A percentile compares a stretch with the other conserved stretches of the same genome.
Evolutionary conservation across 148 eudicot genomes (phyloP).

Genomic region (Silene uniflora): DNA sequence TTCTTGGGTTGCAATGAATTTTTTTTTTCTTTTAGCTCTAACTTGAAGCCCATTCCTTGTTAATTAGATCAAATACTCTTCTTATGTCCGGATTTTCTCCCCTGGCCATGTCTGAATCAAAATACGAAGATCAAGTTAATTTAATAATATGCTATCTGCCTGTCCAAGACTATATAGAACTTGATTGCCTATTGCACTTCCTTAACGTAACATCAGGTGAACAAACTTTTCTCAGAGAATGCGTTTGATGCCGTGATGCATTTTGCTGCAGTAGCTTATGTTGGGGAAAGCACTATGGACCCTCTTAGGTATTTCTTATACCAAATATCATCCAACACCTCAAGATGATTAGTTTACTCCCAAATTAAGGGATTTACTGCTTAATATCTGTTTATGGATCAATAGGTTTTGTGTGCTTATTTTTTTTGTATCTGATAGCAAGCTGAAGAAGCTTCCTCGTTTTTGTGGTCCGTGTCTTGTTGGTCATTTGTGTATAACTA

Average conservation of each 20-base stretch:
- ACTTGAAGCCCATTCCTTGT: too few species aligned
- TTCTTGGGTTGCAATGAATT: not conserved
- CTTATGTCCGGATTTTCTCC: not conserved
- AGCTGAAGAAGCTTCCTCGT: not conserved
- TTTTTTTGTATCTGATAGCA: not conserved
- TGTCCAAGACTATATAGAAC: not conserved
- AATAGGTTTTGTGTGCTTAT: not conserved
- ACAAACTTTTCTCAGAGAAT: constrained; percentile 75
- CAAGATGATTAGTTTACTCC: not conserved
- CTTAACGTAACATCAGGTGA: constrained; percentile 38
- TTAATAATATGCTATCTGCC: not conserved
- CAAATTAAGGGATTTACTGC: not conserved
- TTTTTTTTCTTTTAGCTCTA: too few species aligned
- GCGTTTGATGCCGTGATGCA: constrained; percentile 97
- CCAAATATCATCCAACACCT: not conserved
- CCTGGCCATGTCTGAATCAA: too few species aligned
- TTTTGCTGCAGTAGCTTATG: constrained; percentile 97
- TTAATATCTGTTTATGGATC: not conserved
- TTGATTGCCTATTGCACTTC: not conserved
- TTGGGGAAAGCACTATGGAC: constrained; percentile 93
- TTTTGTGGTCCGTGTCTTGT: not conserved
- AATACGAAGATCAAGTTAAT: too few species aligned
- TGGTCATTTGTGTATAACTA: not conserved
- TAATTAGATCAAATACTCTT: too few species aligned
- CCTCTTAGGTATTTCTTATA: constrained; percentile 56